Evolutionary conservation across 495 filamentous ascomycete species (phyloP).

Genomic region (Aspergillus bertholletiae): DNA sequence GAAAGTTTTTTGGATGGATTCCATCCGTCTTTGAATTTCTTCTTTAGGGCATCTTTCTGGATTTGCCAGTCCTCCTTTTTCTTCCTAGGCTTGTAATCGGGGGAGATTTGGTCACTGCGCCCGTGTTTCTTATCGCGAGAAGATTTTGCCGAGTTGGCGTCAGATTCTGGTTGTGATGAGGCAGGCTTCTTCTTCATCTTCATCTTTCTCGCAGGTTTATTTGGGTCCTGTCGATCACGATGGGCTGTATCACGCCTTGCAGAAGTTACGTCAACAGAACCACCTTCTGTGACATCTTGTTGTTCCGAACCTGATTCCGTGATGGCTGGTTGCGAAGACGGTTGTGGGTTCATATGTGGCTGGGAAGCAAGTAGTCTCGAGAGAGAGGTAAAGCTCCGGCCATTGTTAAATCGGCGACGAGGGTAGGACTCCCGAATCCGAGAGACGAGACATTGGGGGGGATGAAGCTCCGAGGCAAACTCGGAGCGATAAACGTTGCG

Average conservation of each 20-base stretch:
- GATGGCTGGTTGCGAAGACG: not conserved
- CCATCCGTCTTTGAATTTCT: slow-evolving; percentile 79
- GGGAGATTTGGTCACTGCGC: slow-evolving; percentile 7
- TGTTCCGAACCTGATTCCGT: not conserved
- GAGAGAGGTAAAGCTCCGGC: not conserved
- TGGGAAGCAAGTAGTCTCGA: not conserved
- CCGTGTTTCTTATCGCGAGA: slow-evolving; percentile 3
- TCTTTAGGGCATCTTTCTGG: slow-evolving; percentile 63
- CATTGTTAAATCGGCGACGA: not conserved
- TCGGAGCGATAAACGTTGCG: slow-evolving; percentile 24
- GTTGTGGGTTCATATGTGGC: not conserved
- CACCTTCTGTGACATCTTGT: not conserved
- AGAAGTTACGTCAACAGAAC: not conserved
- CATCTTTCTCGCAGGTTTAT: not conserved
- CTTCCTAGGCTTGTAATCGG: slow-evolving; percentile 15
- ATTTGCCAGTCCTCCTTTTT: slow-evolving; percentile 61
- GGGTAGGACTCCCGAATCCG: slow-evolving; percentile 4
- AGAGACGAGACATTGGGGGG: not conserved
- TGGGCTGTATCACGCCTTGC: not conserved
- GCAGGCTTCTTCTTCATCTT: too few relatives aligned
- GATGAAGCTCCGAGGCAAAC: slow-evolving; percentile 10
- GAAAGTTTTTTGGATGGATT: slow-evolving; percentile 80
- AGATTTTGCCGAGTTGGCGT: not conserved
- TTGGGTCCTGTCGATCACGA: not conserved
- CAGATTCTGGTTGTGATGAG: not conserved